Evolutionary conservation across 2,329 filamentous ascomycete genomes (phyloP), one percentile per base, ranked within the genome.

Genomic region (Peltaster fructicola): DNA sequence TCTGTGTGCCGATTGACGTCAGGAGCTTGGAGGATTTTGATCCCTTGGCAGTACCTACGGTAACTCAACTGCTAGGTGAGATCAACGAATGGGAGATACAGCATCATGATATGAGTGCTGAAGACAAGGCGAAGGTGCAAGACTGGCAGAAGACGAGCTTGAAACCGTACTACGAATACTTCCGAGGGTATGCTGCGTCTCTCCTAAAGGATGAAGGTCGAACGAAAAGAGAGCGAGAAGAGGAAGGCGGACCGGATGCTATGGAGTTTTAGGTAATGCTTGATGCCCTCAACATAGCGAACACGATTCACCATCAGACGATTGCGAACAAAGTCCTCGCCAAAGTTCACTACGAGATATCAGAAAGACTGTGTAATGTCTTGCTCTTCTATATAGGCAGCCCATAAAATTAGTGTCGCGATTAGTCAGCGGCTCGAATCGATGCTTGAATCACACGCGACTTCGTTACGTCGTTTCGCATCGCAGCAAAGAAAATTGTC

Each of bases 111-210:
- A 56, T 57, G 33, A 48, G 43, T 21, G 48, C 50, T 10, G 44
- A 44, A 8, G 44, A 59, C 27, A 48, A 42, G 28, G 68, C 61
- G 40, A 57, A 56, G 28, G 42, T 78, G 23, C 67, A 74, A 37
- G 88, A 98, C 46, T 95, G 85, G 73, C 85, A 98, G 54, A 98
- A 95, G 68, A 98, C 88, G 13, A 81, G 80, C 36, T 52, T 98
- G 44, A 91, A 77, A 56, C 81, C 82, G 6, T 95, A 91, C 47
- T 71, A 95, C 17, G 84, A 95, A 30, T 73, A 75, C 38, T 95
- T 98, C 52, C 67, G 77, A 38, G 65, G 62, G 1, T 91, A 93
- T 52, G 80, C 95, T 6, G 64, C 68, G 7, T 64, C 58, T 0
- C 50, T 98, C 27, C 63, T 93, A 50, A 84, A 74, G 49, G 85